Evolutionary conservation across 2,329 filamentous ascomycete species (phyloP), one percentile per base, ranked within the genome.

Genomic region (Aschersonia sp.): DNA sequence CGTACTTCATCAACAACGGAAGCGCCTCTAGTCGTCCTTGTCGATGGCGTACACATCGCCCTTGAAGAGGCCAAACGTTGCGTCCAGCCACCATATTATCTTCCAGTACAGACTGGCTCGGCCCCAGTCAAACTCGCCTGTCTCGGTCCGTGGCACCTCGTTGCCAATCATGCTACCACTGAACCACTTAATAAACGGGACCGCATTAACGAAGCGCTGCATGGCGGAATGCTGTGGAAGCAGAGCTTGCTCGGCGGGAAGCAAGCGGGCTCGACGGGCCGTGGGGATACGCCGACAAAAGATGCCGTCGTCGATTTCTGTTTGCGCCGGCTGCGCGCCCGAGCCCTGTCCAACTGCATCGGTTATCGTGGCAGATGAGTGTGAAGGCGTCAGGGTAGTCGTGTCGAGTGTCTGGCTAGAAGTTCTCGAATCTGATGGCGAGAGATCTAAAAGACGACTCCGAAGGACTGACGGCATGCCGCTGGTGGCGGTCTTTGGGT

Each of bases 51-150:
- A 67, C 48, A 81, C 74, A 54, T 80, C 77, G 29, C 76, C 72
- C 42, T 71, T 71, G 58, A 82, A 82, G 40, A 81, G 65, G 4
- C 70, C 66, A 56, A 81, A 78, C 47, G 70, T 72, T 20, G 68
- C 65, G 56, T 82, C 79, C 30, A 83, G 65, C 67, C 71, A 80
- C 66, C 74, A 83, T 55, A 83, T 77, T 43, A 82, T 57, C 61
- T 77, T 78, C 80, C 80, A 84, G 65, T 83, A 84, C 51, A 83
- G 62, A 51, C 78, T 82, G 9, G 80, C 80, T 44, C 68, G 68
- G 42, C 77, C 77, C 71, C 81, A 85, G 63, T 96, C 89, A 56
- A 95, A 89, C 42, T 79, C 80, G 49, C 85, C 86, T 43, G 75
- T 71, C 47, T 88, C 84, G 47, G 74, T 82, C 42, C 83, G 73